These are phyloP conservation scores for Heteromeles arbutifolia DNA, from an alignment of 306 rosid species.

Conservation along the genomic window DNA sequence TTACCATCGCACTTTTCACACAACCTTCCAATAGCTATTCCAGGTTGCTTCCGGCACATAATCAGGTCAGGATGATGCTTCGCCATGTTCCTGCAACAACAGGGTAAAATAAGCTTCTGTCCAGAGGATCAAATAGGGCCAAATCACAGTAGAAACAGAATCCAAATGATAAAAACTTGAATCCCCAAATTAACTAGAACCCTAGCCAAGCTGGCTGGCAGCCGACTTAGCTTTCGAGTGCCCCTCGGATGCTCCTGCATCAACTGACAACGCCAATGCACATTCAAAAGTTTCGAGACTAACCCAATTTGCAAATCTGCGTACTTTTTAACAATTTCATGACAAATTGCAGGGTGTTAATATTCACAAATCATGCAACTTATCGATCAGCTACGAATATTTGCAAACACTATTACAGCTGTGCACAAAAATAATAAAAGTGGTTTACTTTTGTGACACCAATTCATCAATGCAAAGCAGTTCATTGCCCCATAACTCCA, in stretches of 20 bases:
- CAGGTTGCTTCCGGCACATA: constrained; percentile 15
- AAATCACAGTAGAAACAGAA: not conserved
- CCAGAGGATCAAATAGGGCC: not conserved
- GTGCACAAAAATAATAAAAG: not conserved
- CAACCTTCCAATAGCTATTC: constrained; percentile 55
- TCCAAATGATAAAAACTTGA: not conserved
- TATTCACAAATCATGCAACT: not conserved
- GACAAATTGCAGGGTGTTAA: not conserved
- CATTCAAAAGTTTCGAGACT: not conserved
- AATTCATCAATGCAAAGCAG: not conserved
- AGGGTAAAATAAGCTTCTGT: not conserved
- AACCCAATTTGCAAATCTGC: not conserved
- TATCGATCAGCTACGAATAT: not conserved
- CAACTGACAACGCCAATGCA: not conserved
- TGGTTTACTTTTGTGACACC: not conserved
- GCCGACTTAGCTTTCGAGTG: not conserved
- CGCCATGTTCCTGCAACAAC: constrained; percentile 37
- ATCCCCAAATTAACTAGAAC: not conserved
- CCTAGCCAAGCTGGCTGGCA: not conserved
- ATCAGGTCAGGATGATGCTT: constrained; percentile 64
- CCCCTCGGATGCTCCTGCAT: not conserved
- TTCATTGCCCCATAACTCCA: not conserved
- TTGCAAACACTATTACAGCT: not conserved
- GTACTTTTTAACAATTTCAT: not conserved
- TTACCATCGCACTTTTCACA: constrained; percentile 28